A percentile compares a stretch with the other conserved stretches of the same genome.
Conservation (phyloP, 352 stramenopile species). For the Thalassiosira livingstoniorum region DNA sequence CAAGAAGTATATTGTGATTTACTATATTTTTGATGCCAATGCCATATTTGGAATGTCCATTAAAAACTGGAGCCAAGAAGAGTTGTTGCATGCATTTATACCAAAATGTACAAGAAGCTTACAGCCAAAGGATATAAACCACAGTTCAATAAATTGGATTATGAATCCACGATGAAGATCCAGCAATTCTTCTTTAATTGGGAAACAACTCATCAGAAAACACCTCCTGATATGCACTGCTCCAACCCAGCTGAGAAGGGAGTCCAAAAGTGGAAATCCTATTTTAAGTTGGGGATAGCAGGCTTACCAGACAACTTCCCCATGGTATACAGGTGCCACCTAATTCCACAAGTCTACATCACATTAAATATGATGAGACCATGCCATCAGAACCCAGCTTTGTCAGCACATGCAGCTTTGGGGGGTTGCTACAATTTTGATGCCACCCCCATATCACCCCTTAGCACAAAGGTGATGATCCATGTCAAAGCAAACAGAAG, state of each 20-base stretch:
- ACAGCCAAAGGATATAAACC: conserved; percentile 3
- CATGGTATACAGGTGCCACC: background rate
- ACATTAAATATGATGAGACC: conserved; percentile 20
- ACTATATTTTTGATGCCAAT: background rate
- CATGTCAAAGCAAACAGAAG: conserved; percentile 15
- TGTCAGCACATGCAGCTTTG: background rate
- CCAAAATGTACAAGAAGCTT: background rate
- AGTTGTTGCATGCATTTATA: conserved; percentile 6
- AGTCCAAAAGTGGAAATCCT: conserved; percentile 65
- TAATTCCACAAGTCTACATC: background rate
- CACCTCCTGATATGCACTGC: conserved; percentile 49
- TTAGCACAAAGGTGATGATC: conserved; percentile 7
- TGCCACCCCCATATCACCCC: background rate
- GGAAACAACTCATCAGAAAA: conserved; percentile 22
- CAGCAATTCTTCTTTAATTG: conserved; percentile 33
- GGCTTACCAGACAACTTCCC: background rate
- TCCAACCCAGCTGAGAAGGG: conserved; percentile 50
- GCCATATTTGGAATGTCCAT: conserved; percentile 11
- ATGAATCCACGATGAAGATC: conserved; percentile 44
- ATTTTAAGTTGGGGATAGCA: conserved; percentile 40
- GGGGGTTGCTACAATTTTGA: conserved; percentile 14
- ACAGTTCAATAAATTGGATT: conserved; percentile 27
- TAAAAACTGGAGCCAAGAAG: background rate
- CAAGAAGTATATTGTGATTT: background rate
- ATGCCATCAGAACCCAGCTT: background rate